phyloP scores from a whole-genome alignment of 2,329 filamentous ascomycete species.

The Microcera coccophila region DNA sequence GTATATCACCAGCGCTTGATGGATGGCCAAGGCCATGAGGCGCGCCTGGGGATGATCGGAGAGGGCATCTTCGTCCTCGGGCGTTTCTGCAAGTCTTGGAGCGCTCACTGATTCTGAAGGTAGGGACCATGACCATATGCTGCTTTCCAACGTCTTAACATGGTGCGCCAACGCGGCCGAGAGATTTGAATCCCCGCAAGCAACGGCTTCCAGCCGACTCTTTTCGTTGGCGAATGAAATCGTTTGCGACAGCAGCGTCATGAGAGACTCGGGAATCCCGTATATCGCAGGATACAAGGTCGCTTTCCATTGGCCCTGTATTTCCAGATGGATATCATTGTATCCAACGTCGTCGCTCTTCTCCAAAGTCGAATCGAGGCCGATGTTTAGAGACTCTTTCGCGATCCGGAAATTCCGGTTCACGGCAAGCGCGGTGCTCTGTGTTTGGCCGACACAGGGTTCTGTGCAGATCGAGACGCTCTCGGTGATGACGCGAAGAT shows the following conservation, averaged over 20 bases:
- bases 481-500: constrained; percentile 43
- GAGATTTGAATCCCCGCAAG: constrained; percentile 19
- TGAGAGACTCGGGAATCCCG: constrained; percentile 39
- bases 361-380: constrained; percentile 27
- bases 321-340: constrained; percentile 42
- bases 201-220: constrained; percentile 24
- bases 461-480: constrained; percentile 29
- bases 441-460: not conserved
- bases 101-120: constrained; percentile 8
- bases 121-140: constrained; percentile 30
- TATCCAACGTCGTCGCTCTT: constrained; percentile 36
- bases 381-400: constrained; percentile 27
- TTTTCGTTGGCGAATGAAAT: constrained; percentile 43
- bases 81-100: constrained; percentile 3
- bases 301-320: constrained; percentile 36
- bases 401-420: constrained; percentile 28
- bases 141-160: constrained; percentile 30
- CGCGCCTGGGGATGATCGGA: constrained; percentile 18
- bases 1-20: constrained; percentile 42
- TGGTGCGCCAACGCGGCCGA: constrained; percentile 27
- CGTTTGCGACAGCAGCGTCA: constrained; percentile 39
- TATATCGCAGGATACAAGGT: constrained; percentile 45
- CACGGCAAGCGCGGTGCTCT: not conserved
- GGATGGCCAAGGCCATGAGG: constrained; percentile 33
- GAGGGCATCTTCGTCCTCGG: constrained; percentile 12